Conservation (phyloP, 805 yeast species). For the Saccharomycopsis javanensis region DNA sequence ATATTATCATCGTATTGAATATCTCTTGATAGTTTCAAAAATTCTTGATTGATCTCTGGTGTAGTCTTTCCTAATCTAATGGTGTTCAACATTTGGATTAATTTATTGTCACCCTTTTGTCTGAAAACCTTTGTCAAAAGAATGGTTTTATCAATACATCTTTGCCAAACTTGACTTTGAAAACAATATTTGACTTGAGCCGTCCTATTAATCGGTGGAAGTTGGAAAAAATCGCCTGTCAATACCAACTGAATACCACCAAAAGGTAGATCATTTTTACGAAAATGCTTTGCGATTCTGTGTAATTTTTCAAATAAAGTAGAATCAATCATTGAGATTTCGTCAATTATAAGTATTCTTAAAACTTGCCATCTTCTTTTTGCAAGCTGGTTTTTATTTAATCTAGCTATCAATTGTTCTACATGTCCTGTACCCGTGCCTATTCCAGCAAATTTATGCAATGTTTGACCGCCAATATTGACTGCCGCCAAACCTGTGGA, state of each 20-base stretch:
- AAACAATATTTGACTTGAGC: slow-evolving; percentile 60
- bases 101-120: slow-evolving; percentile 69
- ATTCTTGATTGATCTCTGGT: slow-evolving; percentile 36
- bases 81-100: slow-evolving; percentile 72
- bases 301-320: slow-evolving; percentile 66
- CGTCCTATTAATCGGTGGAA: slow-evolving; percentile 52
- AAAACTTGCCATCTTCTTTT: slow-evolving; percentile 54
- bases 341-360: slow-evolving; percentile 76
- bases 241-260: slow-evolving; percentile 89
- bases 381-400: slow-evolving; percentile 37
- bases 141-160: slow-evolving; percentile 53
- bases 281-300: slow-evolving; percentile 49
- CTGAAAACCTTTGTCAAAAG: slow-evolving; percentile 75
- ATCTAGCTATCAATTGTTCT: slow-evolving; percentile 35
- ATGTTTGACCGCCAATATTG: slow-evolving; percentile 83
- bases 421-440: slow-evolving; percentile 61
- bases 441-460: slow-evolving; percentile 78
- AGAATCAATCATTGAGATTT: slow-evolving; percentile 90
- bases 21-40: slow-evolving; percentile 46
- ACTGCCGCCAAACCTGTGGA: slow-evolving; percentile 96
- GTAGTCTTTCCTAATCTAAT: slow-evolving; percentile 65
- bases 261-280: slow-evolving; percentile 51
- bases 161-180: slow-evolving; percentile 61
- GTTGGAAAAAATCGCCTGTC: slow-evolving; percentile 93
- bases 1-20: slow-evolving; percentile 62